phyloP scores from a whole-genome alignment of 2,329 filamentous ascomycete species.

The Pseudogymnoascus sp. region DNA sequence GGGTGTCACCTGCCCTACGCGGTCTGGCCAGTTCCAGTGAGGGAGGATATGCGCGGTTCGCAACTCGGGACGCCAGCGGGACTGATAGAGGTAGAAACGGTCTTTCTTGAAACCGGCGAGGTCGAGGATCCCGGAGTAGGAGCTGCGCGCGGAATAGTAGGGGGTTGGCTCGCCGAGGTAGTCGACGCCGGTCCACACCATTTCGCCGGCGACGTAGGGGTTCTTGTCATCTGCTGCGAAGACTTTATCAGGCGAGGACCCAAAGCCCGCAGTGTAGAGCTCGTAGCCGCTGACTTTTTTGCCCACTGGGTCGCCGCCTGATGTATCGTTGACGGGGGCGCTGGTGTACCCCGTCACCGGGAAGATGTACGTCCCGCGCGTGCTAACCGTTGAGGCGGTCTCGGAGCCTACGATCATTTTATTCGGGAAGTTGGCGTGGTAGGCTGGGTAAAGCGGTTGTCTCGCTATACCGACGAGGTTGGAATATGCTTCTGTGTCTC shows the following conservation, averaged over 20 bases:
- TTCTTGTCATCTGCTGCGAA: constrained; percentile 41
- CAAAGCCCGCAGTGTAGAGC: constrained; percentile 40
- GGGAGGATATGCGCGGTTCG: constrained; percentile 45
- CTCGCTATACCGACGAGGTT: constrained; percentile 25
- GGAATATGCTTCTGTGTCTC: not conserved
- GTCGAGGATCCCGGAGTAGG: constrained; percentile 50
- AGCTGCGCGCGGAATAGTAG: constrained; percentile 38
- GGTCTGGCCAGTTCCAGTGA: constrained; percentile 49
- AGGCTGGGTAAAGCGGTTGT: constrained; percentile 32
- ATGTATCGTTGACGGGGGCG: constrained; percentile 32
- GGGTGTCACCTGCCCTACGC: constrained; percentile 40
- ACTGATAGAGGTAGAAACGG: constrained; percentile 46
- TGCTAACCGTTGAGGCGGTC: constrained; percentile 39
- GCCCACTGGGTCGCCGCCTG: constrained; percentile 32
- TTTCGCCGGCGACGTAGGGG: constrained; percentile 45
- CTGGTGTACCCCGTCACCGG: constrained; percentile 37
- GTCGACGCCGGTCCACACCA: constrained; percentile 45
- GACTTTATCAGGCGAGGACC: constrained; percentile 45
- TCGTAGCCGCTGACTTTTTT: constrained; percentile 43
- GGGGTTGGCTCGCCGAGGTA: constrained; percentile 45
- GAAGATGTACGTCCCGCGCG: constrained; percentile 45
- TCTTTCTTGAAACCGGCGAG: constrained; percentile 31
- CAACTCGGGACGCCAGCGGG: constrained; percentile 43
- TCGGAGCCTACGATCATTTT: constrained; percentile 41
- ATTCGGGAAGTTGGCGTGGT: constrained; percentile 37